Percentiles rank a stretch among this genome's conserved stretches.
Conservation (phyloP, 768 basidiomycete genomes). For the Leccinum variicolor region DNA sequence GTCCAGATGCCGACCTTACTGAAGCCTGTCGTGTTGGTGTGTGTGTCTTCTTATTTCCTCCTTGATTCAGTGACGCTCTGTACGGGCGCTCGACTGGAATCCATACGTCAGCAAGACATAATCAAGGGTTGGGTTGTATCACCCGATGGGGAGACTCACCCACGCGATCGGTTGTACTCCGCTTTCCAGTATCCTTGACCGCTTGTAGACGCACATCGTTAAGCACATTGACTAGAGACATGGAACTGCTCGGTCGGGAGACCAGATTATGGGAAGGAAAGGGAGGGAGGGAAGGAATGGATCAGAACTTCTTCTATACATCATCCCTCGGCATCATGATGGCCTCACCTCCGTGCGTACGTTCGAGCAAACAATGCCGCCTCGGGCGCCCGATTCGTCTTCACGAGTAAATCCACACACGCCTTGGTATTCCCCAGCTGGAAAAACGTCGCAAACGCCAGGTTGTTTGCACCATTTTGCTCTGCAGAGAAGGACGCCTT, state of each 20-base stretch:
- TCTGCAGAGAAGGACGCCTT: slow-evolving; percentile 37
- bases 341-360: slow-evolving; percentile 69
- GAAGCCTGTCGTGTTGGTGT: too few relatives aligned
- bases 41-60: too few relatives aligned
- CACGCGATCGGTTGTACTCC: too few relatives aligned
- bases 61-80: too few relatives aligned
- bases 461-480: slow-evolving; percentile 82
- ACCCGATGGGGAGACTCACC: too few relatives aligned
- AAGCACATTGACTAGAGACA: too few relatives aligned
- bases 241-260: neutral
- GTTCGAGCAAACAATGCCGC: slow-evolving; percentile 94
- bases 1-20: too few relatives aligned
- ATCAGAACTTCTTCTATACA: neutral
- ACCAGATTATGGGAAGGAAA: slow-evolving; percentile 43
- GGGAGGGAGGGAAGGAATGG: neutral
- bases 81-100: too few relatives aligned
- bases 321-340: neutral
- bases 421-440: slow-evolving; percentile 75
- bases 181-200: too few relatives aligned
- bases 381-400: slow-evolving; percentile 86
- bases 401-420: slow-evolving; percentile 81
- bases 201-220: too few relatives aligned
- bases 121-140: too few relatives aligned
- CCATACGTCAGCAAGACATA: too few relatives aligned
- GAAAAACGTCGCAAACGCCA: slow-evolving; percentile 88